Evolutionary conservation across 2,329 filamentous ascomycete species (phyloP).

Genomic region (Aspergillus nomiae): DNA sequence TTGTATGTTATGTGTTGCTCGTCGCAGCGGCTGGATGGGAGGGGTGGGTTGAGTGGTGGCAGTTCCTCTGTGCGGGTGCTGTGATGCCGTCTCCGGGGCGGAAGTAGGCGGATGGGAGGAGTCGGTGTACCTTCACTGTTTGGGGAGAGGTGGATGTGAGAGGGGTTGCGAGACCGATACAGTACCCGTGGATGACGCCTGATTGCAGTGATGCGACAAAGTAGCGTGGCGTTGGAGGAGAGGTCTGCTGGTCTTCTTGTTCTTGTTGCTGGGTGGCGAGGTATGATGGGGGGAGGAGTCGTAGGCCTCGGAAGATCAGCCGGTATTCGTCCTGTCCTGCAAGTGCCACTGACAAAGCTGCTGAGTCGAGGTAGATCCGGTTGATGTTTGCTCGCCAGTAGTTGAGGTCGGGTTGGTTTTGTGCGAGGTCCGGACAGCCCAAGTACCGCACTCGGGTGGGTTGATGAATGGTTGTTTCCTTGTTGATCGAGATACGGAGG

Average conservation of each 20-base stretch:
- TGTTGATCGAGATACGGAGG: conserved; percentile 21
- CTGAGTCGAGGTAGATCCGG: conserved; percentile 24
- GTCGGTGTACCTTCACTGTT: conserved; percentile 9
- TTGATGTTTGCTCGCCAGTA: conserved; percentile 24
- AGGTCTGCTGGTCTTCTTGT: neutral
- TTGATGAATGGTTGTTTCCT: conserved; percentile 20
- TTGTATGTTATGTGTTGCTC: conserved; percentile 8
- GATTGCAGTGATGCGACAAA: conserved; percentile 22
- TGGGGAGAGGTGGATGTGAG: neutral
- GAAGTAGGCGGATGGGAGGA: conserved; percentile 14
- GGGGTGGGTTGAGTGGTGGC: neutral
- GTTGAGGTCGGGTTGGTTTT: neutral
- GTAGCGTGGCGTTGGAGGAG: conserved; percentile 5
- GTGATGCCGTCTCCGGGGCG: conserved; percentile 2
- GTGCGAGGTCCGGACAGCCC: conserved; percentile 12
- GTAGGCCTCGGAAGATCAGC: conserved; percentile 18
- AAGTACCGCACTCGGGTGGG: conserved; percentile 24
- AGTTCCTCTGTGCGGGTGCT: neutral
- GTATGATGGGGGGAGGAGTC: conserved; percentile 15
- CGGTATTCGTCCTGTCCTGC: conserved; percentile 10
- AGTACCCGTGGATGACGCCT: conserved; percentile 16
- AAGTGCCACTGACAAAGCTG: conserved; percentile 17
- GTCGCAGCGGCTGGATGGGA: neutral
- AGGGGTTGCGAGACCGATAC: conserved; percentile 17
- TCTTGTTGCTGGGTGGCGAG: conserved; percentile 1